Evolutionary conservation across 2,329 filamentous ascomycete species (phyloP), one percentile per base, ranked within the genome.

Genomic region (Epichloe sylvatica): DNA sequence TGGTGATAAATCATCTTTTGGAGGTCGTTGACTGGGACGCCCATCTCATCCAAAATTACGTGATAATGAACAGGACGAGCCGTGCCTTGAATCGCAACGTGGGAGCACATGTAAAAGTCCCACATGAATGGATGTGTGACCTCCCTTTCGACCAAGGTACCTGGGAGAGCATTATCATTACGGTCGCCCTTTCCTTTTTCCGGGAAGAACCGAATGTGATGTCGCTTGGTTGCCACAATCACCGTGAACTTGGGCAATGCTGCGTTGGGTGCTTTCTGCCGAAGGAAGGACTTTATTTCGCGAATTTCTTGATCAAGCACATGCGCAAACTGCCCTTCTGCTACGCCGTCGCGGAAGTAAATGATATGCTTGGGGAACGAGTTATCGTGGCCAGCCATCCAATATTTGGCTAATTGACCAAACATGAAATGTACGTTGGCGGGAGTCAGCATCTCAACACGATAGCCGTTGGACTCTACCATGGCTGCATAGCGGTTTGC

Each of bases 1-100:
- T 96, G 89, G 56, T 95, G 84, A 59, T 97, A 97, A 21, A 97
- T 84, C 77, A 97, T 84, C 50, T 83, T 82, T 60, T 95, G 86
- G 0, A 98, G 72, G 2, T 83, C 75, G 40, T 86, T 80, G 0
- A 83, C 73, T 1, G 73, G 64, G 59, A 86, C 76, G 2, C 76
- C 71, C 47, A 83, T 78, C 64, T 97, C 89, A 61, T 98, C 92
- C 44, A 84, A 63, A 21, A 98, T 80, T 13, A 96, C 84, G 53
- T 91, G 84, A 65, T 98, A 98, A 59, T 94, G 88, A 0, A 94
- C 88, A 0, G 92, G 92, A 2, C 92, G 81, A 17, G 92, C 84
- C 0, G 92, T 98, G 23, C 92, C 92, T 67, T 98, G 92, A 55
- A 98, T 89, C 0, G 92, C 92, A 1, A 70, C 67, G 49, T 81